Percentiles rank a stretch among this genome's conserved stretches.
Evolutionary conservation across 2,329 filamentous ascomycete genomes (phyloP).

Genomic region (Phoma sp.): DNA sequence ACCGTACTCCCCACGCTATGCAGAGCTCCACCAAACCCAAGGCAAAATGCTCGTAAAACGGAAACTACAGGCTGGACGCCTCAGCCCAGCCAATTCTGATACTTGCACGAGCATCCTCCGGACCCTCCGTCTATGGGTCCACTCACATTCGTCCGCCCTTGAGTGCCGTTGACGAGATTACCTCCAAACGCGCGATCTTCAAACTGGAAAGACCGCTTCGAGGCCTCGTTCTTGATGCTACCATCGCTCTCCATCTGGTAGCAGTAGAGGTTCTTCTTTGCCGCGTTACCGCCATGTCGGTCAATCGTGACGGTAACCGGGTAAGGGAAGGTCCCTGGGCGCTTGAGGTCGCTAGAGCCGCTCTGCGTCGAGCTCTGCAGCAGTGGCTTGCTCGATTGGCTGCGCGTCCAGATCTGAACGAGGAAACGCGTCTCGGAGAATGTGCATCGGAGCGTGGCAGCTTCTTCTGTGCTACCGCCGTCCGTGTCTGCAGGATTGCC

Average conservation of each 20-base stretch:
- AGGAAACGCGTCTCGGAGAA: slow-evolving; percentile 67
- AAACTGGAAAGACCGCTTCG: slow-evolving; percentile 56
- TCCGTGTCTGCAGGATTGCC: slow-evolving; percentile 54
- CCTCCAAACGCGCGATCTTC: slow-evolving; percentile 62
- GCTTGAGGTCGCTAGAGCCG: slow-evolving; percentile 52
- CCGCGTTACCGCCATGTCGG: slow-evolving; percentile 62
- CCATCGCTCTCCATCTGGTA: slow-evolving; percentile 60
- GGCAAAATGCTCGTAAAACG: slow-evolving; percentile 10
- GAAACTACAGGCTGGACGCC: slow-evolving; percentile 8
- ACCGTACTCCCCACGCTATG: slow-evolving; percentile 23
- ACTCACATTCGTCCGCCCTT: slow-evolving; percentile 49
- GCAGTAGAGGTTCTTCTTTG: slow-evolving; percentile 66
- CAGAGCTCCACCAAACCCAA: slow-evolving; percentile 25
- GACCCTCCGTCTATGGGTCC: slow-evolving; percentile 64
- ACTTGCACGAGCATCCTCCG: slow-evolving; percentile 66
- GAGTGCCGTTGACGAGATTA: slow-evolving; percentile 57
- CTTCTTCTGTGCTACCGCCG: slow-evolving; percentile 56
- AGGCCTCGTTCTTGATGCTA: slow-evolving; percentile 46
- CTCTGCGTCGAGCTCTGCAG: slow-evolving; percentile 39
- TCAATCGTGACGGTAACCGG: slow-evolving; percentile 66
- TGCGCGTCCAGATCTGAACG: slow-evolving; percentile 67
- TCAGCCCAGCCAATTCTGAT: slow-evolving; percentile 59
- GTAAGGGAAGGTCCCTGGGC: slow-evolving; percentile 66
- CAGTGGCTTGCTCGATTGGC: slow-evolving; percentile 47
- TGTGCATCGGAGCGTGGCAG: slow-evolving; percentile 60